Evolutionary conservation across 2,329 filamentous ascomycete genomes (phyloP).

Genomic region (Blumeria graminis): DNA sequence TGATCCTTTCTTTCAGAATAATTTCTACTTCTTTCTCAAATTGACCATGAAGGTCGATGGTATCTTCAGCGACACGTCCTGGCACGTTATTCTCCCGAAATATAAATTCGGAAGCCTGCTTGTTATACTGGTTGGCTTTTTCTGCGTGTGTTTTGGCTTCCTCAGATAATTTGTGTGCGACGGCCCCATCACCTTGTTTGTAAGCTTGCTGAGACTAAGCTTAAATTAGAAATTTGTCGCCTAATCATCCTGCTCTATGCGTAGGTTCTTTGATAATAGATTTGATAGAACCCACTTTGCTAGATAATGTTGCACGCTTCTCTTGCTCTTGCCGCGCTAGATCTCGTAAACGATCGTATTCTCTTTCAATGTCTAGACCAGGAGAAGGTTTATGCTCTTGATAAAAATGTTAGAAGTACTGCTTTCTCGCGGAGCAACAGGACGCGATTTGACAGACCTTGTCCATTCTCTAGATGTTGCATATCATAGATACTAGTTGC

Average conservation of each 20-base stretch:
- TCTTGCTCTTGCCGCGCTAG: constrained; percentile 58
- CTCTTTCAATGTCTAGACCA: constrained; percentile 45
- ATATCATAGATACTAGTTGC: too few species aligned
- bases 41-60: constrained; percentile 83
- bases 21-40: constrained; percentile 88
- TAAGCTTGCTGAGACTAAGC: constrained; percentile 55
- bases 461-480: too few species aligned
- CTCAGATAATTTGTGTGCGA: constrained; percentile 63
- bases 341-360: constrained; percentile 78
- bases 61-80: constrained; percentile 51
- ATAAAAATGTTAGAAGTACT: constrained; percentile 2
- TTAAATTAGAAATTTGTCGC: background rate
- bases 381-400: constrained; percentile 54
- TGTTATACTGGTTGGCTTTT: constrained; percentile 73
- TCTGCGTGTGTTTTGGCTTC: constrained; percentile 66
- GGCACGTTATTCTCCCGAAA: constrained; percentile 82
- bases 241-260: too few species aligned
- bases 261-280: too few species aligned
- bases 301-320: constrained; percentile 57
- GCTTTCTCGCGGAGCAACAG: background rate
- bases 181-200: constrained; percentile 53
- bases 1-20: constrained; percentile 68
- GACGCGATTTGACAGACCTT: too few species aligned
- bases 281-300: constrained; percentile 26
- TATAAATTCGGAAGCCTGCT: constrained; percentile 77